These are phyloP conservation scores for Aegilops speltoides DNA, from an alignment of 176 grass and related monocot genomes.

Conservation along the genomic window DNA sequence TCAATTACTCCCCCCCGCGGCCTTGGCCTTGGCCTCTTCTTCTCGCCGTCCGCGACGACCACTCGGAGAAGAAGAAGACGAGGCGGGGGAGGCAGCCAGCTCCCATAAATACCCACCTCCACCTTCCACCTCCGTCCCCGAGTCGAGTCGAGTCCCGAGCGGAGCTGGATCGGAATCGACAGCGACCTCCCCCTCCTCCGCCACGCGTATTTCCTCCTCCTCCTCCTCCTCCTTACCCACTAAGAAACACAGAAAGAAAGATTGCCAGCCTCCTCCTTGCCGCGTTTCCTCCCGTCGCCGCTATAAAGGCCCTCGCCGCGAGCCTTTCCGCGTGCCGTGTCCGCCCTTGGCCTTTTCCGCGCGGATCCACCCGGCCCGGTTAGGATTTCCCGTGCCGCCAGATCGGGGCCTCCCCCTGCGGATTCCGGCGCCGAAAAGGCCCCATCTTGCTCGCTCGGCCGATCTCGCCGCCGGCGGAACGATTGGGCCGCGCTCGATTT, in stretches of 20 bases:
- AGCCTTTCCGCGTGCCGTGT: background rate
- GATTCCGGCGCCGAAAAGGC: background rate
- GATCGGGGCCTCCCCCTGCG: background rate
- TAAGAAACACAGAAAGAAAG: background rate
- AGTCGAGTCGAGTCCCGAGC: background rate
- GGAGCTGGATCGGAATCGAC: conserved; percentile 13
- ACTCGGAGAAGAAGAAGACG: background rate
- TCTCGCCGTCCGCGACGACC: background rate
- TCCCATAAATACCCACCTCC: conserved; percentile 22
- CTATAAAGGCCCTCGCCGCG: background rate
- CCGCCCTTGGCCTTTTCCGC: too few species aligned
- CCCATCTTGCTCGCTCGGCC: background rate
- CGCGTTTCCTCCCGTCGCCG: background rate
- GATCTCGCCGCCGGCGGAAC: background rate
- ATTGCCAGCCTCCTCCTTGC: background rate
- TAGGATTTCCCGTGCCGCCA: background rate
- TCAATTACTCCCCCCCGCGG: background rate
- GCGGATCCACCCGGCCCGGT: background rate
- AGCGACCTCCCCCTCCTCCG: background rate
- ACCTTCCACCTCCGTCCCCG: background rate
- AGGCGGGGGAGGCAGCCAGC: background rate
- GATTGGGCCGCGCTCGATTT: background rate
- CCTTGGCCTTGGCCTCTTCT: background rate
- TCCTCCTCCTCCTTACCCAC: background rate
- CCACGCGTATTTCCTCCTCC: background rate